Evolutionary conservation across 2,329 filamentous ascomycete species (phyloP).

Genomic region (Curvularia verruculosa): DNA sequence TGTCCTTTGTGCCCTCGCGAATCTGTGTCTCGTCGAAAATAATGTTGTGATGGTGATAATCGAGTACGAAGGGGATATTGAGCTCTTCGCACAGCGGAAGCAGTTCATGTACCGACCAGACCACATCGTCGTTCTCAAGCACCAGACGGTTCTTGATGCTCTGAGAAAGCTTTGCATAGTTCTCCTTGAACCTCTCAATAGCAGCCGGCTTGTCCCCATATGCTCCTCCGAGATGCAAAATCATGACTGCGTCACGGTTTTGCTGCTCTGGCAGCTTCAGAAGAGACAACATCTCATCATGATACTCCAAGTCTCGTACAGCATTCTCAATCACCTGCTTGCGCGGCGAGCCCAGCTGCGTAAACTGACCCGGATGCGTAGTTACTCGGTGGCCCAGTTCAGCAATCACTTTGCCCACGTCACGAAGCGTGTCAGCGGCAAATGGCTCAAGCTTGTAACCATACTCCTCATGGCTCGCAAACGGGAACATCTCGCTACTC

Average conservation of each 20-base stretch:
- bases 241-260: slow-evolving; percentile 89
- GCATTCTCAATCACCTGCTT: slow-evolving; percentile 77
- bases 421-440: slow-evolving; percentile 75
- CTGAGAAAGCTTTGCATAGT: slow-evolving; percentile 70
- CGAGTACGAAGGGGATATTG: slow-evolving; percentile 90
- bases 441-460: slow-evolving; percentile 87
- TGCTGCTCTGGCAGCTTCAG: slow-evolving; percentile 78
- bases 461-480: slow-evolving; percentile 85
- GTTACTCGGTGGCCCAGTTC: slow-evolving; percentile 84
- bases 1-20: slow-evolving; percentile 83
- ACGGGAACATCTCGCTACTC: slow-evolving; percentile 96
- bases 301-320: slow-evolving; percentile 83
- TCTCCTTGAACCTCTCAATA: slow-evolving; percentile 75
- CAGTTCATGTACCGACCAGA: slow-evolving; percentile 90
- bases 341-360: slow-evolving; percentile 84
- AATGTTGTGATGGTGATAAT: slow-evolving; percentile 96
- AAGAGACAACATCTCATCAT: slow-evolving; percentile 81
- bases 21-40: slow-evolving; percentile 75
- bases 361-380: slow-evolving; percentile 88
- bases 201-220: slow-evolving; percentile 87
- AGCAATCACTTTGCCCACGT: slow-evolving; percentile 76
- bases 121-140: slow-evolving; percentile 92
- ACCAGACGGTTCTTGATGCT: slow-evolving; percentile 81
- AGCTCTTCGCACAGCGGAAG: slow-evolving; percentile 89
- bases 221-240: slow-evolving; percentile 88